phyloP scores from a whole-genome alignment of 441 rosid species.

The Dalechampia spathulata region DNA sequence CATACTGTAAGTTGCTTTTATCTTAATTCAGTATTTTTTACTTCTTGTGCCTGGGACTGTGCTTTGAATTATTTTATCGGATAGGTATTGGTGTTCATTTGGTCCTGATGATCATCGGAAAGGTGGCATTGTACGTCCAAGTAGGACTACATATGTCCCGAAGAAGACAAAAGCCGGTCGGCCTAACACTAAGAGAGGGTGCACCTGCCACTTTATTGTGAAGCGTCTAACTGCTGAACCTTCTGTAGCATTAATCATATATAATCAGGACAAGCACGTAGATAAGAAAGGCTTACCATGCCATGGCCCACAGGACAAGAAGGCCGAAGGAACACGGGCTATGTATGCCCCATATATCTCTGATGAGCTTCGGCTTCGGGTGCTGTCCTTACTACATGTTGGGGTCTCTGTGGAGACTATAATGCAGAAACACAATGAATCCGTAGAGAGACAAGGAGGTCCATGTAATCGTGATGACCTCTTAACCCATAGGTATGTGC shows the following conservation, averaged over 20 bases:
- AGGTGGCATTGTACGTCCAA: slow-evolving; percentile 78
- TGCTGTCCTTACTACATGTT: slow-evolving; percentile 62
- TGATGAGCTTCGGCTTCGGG: slow-evolving; percentile 87
- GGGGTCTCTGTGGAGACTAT: slow-evolving; percentile 94
- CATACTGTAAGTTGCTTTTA: slow-evolving; percentile 52
- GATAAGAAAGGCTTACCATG: slow-evolving; percentile 88
- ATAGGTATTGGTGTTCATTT: slow-evolving; percentile 96
- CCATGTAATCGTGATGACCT: slow-evolving; percentile 82
- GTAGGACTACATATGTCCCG: slow-evolving; percentile 64
- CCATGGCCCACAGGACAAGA: slow-evolving; percentile 90
- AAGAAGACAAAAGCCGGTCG: slow-evolving; percentile 87
- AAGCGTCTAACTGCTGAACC: slow-evolving; percentile 87
- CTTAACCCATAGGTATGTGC: slow-evolving; percentile 81
- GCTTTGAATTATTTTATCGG: slow-evolving; percentile 5
- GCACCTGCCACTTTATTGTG: slow-evolving; percentile 92
- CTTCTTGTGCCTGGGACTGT: background rate
- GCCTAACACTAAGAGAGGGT: slow-evolving; percentile 88
- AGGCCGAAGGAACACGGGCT: slow-evolving; percentile 88
- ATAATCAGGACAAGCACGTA: slow-evolving; percentile 76
- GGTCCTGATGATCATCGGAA: slow-evolving; percentile 91
- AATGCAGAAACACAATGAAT: slow-evolving; percentile 88
- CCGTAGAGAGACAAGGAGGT: slow-evolving; percentile 83
- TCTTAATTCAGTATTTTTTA: slow-evolving; percentile 5
- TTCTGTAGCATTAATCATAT: slow-evolving; percentile 68
- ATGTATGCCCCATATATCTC: slow-evolving; percentile 97